These are phyloP conservation scores for carrot (Daucus carota) DNA, from an alignment of 129 eudicot species.

Conservation along the genomic window DH1_v3.0 NC_030383.2:49937001-49937500, in stretches of 20 bases:
- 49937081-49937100: too few species aligned
- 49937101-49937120: too few species aligned
- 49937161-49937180: not conserved
- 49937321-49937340: not conserved
- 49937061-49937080: too few species aligned
- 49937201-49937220: not conserved
- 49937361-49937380: slow-evolving; percentile 16
- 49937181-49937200: not conserved
- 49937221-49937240: not conserved
- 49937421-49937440: slow-evolving; percentile 57
- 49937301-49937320: not conserved
- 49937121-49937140: not conserved
- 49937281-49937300: not conserved
- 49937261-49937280: not conserved
- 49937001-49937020: not conserved
- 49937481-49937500: not conserved
- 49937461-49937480: slow-evolving; percentile 50
- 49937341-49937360: slow-evolving; percentile 10
- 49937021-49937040: not conserved
- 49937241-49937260: not conserved
- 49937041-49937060: not conserved
- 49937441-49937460: slow-evolving; percentile 65
- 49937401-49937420: slow-evolving; percentile 74
- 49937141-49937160: not conserved
- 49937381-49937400: slow-evolving; percentile 87